phyloP scores from a whole-genome alignment of 257 asterid genomes.

The Jacaranda mimosifolia region DNA sequence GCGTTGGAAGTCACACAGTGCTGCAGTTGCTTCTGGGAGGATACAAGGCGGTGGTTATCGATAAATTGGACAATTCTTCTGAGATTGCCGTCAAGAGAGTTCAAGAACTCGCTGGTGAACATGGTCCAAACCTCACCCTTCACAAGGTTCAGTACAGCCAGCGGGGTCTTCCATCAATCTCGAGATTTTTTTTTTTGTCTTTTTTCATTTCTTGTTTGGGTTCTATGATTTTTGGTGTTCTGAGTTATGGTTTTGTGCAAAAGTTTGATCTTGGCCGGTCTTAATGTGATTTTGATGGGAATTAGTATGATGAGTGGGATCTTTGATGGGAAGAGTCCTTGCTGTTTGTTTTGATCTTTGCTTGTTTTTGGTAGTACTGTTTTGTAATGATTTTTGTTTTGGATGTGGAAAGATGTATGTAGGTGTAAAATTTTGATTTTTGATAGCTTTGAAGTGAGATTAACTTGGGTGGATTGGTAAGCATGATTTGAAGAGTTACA shows the following conservation, averaged over 20 bases:
- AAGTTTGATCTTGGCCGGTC: constrained; percentile 5
- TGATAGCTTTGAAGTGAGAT: constrained; percentile 5
- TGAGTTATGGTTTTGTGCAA: neutral
- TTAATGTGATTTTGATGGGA: neutral
- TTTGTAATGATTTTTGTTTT: neutral
- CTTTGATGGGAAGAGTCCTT: neutral
- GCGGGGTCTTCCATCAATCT: neutral
- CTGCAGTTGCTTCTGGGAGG: constrained; percentile 68
- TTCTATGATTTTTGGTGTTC: constrained; percentile 18
- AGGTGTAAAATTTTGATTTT: neutral
- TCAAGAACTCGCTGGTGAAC: constrained; percentile 57
- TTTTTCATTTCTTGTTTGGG: neutral
- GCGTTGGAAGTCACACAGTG: constrained; percentile 75
- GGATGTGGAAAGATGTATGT: too few species aligned
- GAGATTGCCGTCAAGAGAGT: constrained; percentile 59
- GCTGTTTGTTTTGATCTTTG: constrained; percentile 26
- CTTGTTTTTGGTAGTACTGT: neutral
- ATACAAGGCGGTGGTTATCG: constrained; percentile 62
- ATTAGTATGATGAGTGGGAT: constrained; percentile 10
- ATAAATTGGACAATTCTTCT: constrained; percentile 71
- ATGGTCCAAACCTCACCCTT: constrained; percentile 59
- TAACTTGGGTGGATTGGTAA: neutral
- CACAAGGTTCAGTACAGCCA: constrained; percentile 49
- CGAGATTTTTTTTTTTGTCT: neutral
- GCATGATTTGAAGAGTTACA: neutral